These are phyloP conservation scores for Euphrasia arctica DNA, from an alignment of 305 asterid genomes.

Conservation along the genomic window DNA sequence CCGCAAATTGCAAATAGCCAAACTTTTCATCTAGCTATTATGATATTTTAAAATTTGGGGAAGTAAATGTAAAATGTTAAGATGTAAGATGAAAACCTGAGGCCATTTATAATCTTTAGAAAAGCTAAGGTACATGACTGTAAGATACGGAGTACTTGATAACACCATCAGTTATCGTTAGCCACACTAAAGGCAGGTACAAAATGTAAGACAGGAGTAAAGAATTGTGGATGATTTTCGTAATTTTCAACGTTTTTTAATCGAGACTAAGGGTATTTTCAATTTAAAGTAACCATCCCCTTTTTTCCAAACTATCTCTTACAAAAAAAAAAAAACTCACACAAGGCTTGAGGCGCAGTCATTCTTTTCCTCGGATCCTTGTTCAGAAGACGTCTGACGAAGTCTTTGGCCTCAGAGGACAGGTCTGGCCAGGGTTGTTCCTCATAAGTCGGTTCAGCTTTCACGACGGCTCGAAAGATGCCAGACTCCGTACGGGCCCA, in stretches of 20 bases:
- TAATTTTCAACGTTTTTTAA: background rate
- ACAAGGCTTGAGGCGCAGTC: slow-evolving; percentile 84
- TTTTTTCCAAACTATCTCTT: background rate
- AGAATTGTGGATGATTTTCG: background rate
- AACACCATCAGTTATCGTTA: background rate
- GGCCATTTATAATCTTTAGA: background rate
- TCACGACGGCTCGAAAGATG: slow-evolving; percentile 73
- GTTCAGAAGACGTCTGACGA: slow-evolving; percentile 53
- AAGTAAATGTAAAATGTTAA: background rate
- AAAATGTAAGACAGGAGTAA: too few relatives aligned
- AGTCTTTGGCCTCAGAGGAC: slow-evolving; percentile 58
- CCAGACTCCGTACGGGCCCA: slow-evolving; percentile 95
- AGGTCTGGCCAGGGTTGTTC: slow-evolving; percentile 63
- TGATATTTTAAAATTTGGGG: background rate
- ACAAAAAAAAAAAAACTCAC: slow-evolving; percentile 39
- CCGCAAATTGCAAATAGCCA: background rate
- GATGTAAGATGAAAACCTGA: background rate
- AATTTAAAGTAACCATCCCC: background rate
- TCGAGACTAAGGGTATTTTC: background rate
- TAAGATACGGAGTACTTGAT: background rate
- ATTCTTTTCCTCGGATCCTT: slow-evolving; percentile 81
- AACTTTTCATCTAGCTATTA: background rate
- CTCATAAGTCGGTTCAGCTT: slow-evolving; percentile 75
- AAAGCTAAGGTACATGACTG: too few relatives aligned
- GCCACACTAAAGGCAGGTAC: too few relatives aligned